A percentile compares a stretch with the other conserved stretches of the same genome.
Conservation (phyloP, 176 grass and related monocot genomes). For the Hordeum marinum region DNA sequence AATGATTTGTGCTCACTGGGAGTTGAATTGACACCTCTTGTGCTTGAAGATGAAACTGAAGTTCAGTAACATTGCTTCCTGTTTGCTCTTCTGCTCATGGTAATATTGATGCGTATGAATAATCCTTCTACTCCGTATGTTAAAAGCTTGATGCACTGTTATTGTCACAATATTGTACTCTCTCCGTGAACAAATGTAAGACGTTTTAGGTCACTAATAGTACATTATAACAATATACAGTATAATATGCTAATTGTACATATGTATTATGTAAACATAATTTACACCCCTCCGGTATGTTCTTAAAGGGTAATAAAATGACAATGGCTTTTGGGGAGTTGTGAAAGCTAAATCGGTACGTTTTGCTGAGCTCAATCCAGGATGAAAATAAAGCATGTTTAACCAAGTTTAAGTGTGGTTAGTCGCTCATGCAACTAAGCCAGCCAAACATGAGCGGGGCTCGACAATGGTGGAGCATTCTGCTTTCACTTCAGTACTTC, state of each 20-base stretch:
- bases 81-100: neutral
- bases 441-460: neutral
- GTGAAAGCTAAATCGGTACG: neutral
- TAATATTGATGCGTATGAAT: neutral
- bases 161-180: neutral
- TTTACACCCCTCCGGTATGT: neutral
- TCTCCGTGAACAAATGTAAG: too few relatives aligned
- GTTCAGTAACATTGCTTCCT: slow-evolving; percentile 14
- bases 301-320: neutral
- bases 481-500: too few relatives aligned
- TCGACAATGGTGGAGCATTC: neutral
- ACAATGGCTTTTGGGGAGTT: neutral
- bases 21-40: slow-evolving; percentile 49
- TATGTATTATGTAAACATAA: neutral
- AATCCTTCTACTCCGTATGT: neutral
- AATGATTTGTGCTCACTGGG: slow-evolving; percentile 67
- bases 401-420: neutral
- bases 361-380: neutral
- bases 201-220: too few relatives aligned
- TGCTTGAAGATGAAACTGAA: slow-evolving; percentile 23
- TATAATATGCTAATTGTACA: neutral
- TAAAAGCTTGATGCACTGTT: neutral
- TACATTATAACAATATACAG: neutral
- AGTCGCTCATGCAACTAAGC: neutral
- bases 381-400: neutral